A percentile compares a stretch with the other conserved stretches of the same genome.
phyloP scores from a whole-genome alignment of 768 basidiomycete species.

The Leccinum imitatum region DNA sequence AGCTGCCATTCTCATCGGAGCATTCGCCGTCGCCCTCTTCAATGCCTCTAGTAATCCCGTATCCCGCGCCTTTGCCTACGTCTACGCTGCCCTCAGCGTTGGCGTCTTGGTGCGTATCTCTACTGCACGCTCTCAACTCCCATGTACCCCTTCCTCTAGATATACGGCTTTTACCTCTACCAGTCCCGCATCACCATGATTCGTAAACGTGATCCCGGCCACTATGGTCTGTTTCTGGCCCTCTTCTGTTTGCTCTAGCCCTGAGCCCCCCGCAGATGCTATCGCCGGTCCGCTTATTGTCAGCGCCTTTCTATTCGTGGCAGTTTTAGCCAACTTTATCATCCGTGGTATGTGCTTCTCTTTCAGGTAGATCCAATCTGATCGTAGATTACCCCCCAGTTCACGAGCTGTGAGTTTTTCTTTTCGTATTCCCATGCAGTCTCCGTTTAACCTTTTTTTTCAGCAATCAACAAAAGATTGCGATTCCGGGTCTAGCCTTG shows the following conservation, averaged over 20 bases:
- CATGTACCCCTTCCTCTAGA: slow-evolving; percentile 37
- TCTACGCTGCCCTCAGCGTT: slow-evolving; percentile 79
- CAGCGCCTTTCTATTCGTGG: slow-evolving; percentile 80
- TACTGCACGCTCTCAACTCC: not conserved
- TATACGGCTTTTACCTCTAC: slow-evolving; percentile 86
- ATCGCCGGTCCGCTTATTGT: slow-evolving; percentile 82
- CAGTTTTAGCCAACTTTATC: slow-evolving; percentile 84
- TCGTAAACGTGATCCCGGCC: slow-evolving; percentile 80
- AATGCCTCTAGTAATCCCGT: slow-evolving; percentile 71
- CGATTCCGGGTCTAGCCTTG: slow-evolving; percentile 30
- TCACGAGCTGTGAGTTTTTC: slow-evolving; percentile 52
- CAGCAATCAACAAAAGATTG: slow-evolving; percentile 29
- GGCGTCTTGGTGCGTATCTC: slow-evolving; percentile 51
- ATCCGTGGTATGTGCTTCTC: slow-evolving; percentile 64
- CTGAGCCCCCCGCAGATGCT: slow-evolving; percentile 52
- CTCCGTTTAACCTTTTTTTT: not conserved
- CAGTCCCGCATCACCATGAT: slow-evolving; percentile 91
- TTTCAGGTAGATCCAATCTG: slow-evolving; percentile 2
- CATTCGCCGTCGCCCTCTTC: slow-evolving; percentile 84
- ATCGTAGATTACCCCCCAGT: slow-evolving; percentile 37
- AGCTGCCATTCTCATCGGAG: slow-evolving; percentile 78
- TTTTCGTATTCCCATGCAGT: not conserved
- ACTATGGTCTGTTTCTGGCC: slow-evolving; percentile 65
- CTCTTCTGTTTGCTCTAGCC: not conserved
- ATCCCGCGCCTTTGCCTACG: slow-evolving; percentile 75